Percentiles rank a stretch among this genome's conserved stretches.
Conservation (phyloP, 768 basidiomycete species). For the Filobasidium wieringae region DNA sequence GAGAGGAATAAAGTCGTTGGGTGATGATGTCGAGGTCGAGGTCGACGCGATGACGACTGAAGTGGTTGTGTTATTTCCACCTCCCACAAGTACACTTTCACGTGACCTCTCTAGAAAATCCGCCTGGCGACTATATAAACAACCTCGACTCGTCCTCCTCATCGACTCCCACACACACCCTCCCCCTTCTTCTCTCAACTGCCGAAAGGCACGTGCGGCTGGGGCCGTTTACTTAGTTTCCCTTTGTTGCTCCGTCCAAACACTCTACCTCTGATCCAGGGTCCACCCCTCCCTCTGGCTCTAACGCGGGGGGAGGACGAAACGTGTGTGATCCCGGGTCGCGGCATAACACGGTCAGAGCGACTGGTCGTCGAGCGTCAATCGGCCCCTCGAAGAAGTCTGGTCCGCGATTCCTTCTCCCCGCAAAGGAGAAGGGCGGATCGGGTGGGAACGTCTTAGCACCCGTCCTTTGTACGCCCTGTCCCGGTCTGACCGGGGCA, state of each 20-base stretch:
- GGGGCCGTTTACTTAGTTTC: slow-evolving; percentile 3
- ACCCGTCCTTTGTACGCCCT: background rate
- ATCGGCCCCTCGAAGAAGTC: slow-evolving; percentile 1
- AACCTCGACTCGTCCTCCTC: background rate
- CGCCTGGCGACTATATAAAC: background rate
- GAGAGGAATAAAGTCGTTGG: too few relatives aligned
- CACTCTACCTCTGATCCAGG: background rate
- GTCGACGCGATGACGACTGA: too few relatives aligned
- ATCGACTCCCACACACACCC: background rate
- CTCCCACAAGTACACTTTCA: too few relatives aligned
- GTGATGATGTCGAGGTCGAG: too few relatives aligned
- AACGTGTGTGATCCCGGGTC: background rate
- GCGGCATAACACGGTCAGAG: background rate
- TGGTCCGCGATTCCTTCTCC: background rate
- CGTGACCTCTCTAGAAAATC: too few relatives aligned
- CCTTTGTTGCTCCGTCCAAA: slow-evolving; percentile 1
- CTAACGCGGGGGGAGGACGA: too few relatives aligned
- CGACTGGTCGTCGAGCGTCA: slow-evolving; percentile 2
- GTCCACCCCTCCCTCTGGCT: too few relatives aligned
- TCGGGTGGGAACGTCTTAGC: background rate
- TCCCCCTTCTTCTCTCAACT: background rate
- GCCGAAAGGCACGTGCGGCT: slow-evolving; percentile 1
- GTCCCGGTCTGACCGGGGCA: background rate
- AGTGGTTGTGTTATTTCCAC: too few relatives aligned
- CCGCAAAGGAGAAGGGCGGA: background rate